These are phyloP conservation scores for Gillenia trifoliata DNA, from an alignment of 306 rosid genomes.

Conservation along the genomic window DNA sequence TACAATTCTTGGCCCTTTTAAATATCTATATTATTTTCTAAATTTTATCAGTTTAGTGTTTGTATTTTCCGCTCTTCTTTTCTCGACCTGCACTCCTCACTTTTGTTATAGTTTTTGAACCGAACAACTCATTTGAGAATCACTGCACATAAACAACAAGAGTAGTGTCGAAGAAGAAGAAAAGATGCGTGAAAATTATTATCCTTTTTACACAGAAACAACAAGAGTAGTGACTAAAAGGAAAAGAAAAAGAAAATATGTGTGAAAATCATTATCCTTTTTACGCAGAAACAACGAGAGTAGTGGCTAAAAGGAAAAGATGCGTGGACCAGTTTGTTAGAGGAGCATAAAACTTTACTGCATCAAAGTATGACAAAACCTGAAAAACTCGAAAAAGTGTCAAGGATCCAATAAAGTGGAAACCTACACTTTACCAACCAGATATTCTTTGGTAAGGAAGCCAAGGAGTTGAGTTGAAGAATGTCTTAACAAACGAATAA, in stretches of 20 bases:
- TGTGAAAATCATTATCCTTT: too few relatives aligned
- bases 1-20: constrained; percentile 24
- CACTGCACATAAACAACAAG: neutral
- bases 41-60: neutral
- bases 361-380: neutral
- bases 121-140: neutral
- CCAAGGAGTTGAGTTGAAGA: neutral
- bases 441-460: neutral
- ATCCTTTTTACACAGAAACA: too few relatives aligned
- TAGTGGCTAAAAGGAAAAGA: too few relatives aligned
- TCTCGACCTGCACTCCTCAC: neutral
- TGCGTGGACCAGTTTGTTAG: too few relatives aligned
- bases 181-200: neutral
- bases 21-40: constrained; percentile 10
- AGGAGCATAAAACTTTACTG: neutral
- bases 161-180: neutral
- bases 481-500: neutral
- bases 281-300: neutral
- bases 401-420: constrained; percentile 10
- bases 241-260: too few relatives aligned
- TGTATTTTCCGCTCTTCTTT: neutral
- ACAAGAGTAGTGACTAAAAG: neutral
- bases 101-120: neutral
- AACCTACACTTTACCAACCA: neutral
- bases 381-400: neutral